Evolutionary conservation across 495 filamentous ascomycete species (phyloP).

Genomic region (Aspergillus coremiiformis): DNA sequence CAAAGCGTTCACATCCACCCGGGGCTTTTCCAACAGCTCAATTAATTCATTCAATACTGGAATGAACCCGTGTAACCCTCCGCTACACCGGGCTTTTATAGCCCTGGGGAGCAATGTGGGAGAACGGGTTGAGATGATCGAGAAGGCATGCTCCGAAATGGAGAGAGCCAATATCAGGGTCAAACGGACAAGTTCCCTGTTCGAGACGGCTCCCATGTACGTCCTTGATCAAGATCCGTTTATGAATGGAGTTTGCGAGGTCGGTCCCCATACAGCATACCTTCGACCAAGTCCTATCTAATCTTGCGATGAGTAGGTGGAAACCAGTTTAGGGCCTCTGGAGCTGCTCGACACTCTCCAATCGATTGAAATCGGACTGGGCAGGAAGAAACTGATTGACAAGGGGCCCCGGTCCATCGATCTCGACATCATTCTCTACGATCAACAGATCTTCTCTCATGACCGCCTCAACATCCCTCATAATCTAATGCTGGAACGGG

Average conservation of each 20-base stretch:
- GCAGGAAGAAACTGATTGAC: constrained; percentile 75
- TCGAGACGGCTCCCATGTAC: constrained; percentile 97
- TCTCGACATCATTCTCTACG: constrained; percentile 87
- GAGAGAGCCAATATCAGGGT: constrained; percentile 62
- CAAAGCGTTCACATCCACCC: background rate
- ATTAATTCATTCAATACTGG: constrained; percentile 13
- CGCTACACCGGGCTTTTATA: constrained; percentile 59
- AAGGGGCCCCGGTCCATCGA: constrained; percentile 94
- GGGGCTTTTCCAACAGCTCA: constrained; percentile 22
- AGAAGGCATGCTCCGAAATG: constrained; percentile 72
- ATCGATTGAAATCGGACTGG: constrained; percentile 68
- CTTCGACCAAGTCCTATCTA: background rate
- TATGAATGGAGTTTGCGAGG: constrained; percentile 91
- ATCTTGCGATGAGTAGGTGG: constrained; percentile 51
- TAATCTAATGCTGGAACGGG: constrained; percentile 75
- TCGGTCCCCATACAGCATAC: constrained; percentile 23
- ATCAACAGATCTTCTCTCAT: constrained; percentile 55
- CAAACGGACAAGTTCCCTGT: constrained; percentile 75
- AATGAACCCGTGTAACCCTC: constrained; percentile 19
- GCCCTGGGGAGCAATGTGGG: constrained; percentile 92
- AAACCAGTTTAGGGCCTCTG: constrained; percentile 68
- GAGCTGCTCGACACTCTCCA: constrained; percentile 74
- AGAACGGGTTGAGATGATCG: constrained; percentile 75
- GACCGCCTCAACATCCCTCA: constrained; percentile 79
- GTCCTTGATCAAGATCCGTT: constrained; percentile 81